phyloP scores from a whole-genome alignment of 1,284 basidiomycete genomes.

The Fistulina hepatica region DNA sequence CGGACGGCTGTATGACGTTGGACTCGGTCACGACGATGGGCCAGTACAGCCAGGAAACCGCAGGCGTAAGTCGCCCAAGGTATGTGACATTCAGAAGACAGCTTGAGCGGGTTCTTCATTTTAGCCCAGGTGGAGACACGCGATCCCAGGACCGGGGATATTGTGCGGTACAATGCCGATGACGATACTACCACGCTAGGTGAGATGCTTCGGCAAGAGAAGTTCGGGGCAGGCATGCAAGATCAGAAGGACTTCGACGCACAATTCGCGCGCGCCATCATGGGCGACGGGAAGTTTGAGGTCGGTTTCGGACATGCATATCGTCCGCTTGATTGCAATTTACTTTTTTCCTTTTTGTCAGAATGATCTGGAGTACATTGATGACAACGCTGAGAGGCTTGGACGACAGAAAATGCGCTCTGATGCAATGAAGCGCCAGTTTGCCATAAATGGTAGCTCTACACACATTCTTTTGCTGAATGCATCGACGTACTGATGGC shows the following conservation, averaged over 20 bases:
- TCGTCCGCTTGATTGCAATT: not conserved
- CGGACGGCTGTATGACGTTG: slow-evolving; percentile 88
- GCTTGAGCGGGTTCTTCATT: slow-evolving; percentile 3
- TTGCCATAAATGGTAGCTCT: slow-evolving; percentile 81
- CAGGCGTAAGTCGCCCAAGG: slow-evolving; percentile 69
- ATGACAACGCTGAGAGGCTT: slow-evolving; percentile 90
- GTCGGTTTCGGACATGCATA: slow-evolving; percentile 26
- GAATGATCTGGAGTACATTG: slow-evolving; percentile 88
- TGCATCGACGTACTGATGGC: slow-evolving; percentile 4
- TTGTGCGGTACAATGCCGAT: slow-evolving; percentile 79
- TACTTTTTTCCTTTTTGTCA: slow-evolving; percentile 21
- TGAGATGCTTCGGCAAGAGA: slow-evolving; percentile 90
- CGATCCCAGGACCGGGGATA: slow-evolving; percentile 79
- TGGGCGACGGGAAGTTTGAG: slow-evolving; percentile 79
- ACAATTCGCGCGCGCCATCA: slow-evolving; percentile 81
- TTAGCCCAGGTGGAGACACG: slow-evolving; percentile 69
- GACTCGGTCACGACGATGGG: slow-evolving; percentile 50
- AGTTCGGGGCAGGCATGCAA: slow-evolving; percentile 76
- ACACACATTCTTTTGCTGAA: slow-evolving; percentile 4
- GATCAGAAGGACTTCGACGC: slow-evolving; percentile 90
- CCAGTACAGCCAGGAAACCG: slow-evolving; percentile 52
- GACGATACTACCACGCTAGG: slow-evolving; percentile 81
- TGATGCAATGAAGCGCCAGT: slow-evolving; percentile 93
- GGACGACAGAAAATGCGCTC: slow-evolving; percentile 90
- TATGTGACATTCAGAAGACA: slow-evolving; percentile 20